These are phyloP conservation scores for Rhizomucor pusillus DNA, from an alignment of 371 early-diverging fungal genomes.

Conservation along the genomic window DNA sequence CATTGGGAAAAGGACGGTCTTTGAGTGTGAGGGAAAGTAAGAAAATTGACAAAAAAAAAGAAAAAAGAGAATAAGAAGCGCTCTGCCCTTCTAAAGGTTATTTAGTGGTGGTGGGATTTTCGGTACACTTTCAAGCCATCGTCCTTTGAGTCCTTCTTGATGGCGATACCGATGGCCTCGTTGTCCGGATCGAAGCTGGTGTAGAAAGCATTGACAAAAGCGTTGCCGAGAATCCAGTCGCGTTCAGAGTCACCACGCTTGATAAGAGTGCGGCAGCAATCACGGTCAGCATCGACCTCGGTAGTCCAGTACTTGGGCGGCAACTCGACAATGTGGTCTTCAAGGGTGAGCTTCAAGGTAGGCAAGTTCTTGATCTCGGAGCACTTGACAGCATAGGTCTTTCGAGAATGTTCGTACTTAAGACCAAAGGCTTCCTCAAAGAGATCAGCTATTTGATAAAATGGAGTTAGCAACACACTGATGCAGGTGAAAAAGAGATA, in stretches of 20 bases:
- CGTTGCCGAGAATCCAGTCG: slow-evolving; percentile 40
- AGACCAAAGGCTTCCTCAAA: slow-evolving; percentile 39
- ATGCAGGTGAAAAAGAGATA: not conserved
- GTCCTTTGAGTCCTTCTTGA: slow-evolving; percentile 34
- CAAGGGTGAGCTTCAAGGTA: slow-evolving; percentile 34
- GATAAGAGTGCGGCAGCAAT: slow-evolving; percentile 43
- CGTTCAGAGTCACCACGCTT: slow-evolving; percentile 34
- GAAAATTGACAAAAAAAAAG: not conserved
- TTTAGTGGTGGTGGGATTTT: slow-evolving; percentile 7
- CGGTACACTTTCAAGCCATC: slow-evolving; percentile 29
- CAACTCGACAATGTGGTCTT: slow-evolving; percentile 26
- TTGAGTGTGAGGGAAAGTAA: too few species aligned
- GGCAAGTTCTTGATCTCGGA: slow-evolving; percentile 40
- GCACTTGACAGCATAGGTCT: slow-evolving; percentile 44
- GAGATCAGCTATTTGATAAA: slow-evolving; percentile 30
- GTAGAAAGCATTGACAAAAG: slow-evolving; percentile 50
- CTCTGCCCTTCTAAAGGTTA: not conserved
- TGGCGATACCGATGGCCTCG: slow-evolving; percentile 34
- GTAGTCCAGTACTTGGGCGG: slow-evolving; percentile 47
- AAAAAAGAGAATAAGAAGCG: not conserved
- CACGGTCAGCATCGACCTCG: slow-evolving; percentile 24
- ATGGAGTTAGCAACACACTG: slow-evolving; percentile 3
- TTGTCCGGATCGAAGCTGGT: slow-evolving; percentile 38
- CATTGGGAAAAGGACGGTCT: too few species aligned
- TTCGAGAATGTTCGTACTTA: slow-evolving; percentile 31